Conservation (phyloP, 2,329 filamentous ascomycete species). For the Trichophyton verrucosum region DNA sequence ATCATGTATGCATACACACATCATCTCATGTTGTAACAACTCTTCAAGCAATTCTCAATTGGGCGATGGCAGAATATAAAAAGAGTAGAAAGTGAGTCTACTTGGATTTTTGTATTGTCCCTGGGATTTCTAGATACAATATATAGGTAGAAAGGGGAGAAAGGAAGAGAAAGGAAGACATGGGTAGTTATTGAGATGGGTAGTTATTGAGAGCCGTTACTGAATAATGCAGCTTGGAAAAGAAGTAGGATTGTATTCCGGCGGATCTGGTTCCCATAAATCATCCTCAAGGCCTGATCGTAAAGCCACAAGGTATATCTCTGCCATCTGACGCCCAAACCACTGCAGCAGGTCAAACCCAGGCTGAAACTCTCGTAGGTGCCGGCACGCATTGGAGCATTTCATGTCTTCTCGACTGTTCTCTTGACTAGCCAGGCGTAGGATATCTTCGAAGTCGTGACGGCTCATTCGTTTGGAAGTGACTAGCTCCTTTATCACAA, state of each 20-base stretch:
- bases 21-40: no score
- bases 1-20: no score
- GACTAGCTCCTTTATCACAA: neutral
- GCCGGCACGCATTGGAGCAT: neutral
- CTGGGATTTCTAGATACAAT: no score
- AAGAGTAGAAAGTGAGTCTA: no score
- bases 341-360: neutral
- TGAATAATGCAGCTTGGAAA: neutral
- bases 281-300: neutral
- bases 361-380: neutral
- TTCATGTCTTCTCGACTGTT: neutral
- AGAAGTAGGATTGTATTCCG: neutral
- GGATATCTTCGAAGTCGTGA: neutral
- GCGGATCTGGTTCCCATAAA: conserved; percentile 1
- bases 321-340: neutral
- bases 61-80: no score
- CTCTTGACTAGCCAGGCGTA: neutral
- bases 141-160: no score
- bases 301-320: conserved; percentile 2
- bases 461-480: neutral
- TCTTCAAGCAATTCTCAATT: no score
- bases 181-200: no score
- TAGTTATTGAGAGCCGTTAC: no score
- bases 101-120: no score
- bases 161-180: no score